Evolutionary conservation across 2,329 filamentous ascomycete genomes (phyloP), one percentile per base, ranked within the genome.

Genomic region (Cladobotryum protrusum): DNA sequence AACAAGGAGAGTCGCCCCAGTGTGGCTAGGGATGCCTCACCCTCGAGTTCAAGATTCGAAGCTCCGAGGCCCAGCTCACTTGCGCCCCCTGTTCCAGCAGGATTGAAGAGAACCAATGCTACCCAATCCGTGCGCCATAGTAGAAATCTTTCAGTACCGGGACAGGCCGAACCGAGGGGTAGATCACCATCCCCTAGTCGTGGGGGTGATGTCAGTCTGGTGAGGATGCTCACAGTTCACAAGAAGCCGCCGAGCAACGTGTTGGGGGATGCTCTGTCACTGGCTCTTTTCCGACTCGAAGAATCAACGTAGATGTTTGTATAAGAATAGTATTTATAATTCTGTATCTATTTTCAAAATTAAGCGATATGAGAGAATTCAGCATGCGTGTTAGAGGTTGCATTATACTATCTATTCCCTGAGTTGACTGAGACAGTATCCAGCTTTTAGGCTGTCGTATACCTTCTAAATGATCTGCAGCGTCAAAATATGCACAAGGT

Each of bases 1-100:
- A 54, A 44, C 14, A 52, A 50, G 43, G 54, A 56, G 24, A 48
- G 43, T 24, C 45, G 42, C 18, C 17, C 48, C 8, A 42, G 52
- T 20, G 41, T 48, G 14, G 37, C 49, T 8, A 20, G 35, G 1
- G 49, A 51, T 20, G 43, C 42, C 13, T 52, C 53, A 13, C 46
- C 53, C 7, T 56, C 54, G 11, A 40, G 53, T 13, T 50, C 43
- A 12, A 45, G 57, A 19, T 56, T 59, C 13, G 55, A 61, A 47
- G 54, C 57, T 11, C 57, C 59, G 2, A 45, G 50, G n/a, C 74
- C 73, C 0, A 64, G 64, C 5, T 48, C 48, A 36, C 43, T 47
- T 13, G 36, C 49, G 41, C 45, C 42, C 2, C 45, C 49, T 3
- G 19, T 19, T 15, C 11, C 45, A 8, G 43, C 35, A 7, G 47